These are phyloP conservation scores for Tetraselmis chui DNA, from an alignment of 139 green algal genomes.

Conservation along the genomic window DNA sequence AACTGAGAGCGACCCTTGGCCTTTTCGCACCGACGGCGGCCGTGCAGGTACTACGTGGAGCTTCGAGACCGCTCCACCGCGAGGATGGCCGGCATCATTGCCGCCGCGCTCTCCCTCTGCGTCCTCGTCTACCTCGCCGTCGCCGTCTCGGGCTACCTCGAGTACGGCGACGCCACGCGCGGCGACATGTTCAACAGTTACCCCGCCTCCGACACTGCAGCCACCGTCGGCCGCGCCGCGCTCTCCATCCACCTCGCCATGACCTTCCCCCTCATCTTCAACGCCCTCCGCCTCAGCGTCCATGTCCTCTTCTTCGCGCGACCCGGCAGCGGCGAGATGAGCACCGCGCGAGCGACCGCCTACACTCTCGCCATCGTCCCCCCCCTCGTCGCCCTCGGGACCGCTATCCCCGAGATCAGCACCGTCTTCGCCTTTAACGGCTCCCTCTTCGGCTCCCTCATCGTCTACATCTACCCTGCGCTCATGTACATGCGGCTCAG, in stretches of 20 bases:
- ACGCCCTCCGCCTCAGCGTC: not conserved
- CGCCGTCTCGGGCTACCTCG: not conserved
- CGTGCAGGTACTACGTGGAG: slow-evolving; percentile 11
- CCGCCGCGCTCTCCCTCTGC: not conserved
- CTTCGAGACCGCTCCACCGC: not conserved
- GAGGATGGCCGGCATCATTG: not conserved
- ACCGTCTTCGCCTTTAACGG: slow-evolving; percentile 2
- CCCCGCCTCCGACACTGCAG: not conserved
- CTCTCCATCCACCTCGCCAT: not conserved
- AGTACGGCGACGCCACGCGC: not conserved
- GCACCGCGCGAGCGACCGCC: too few species aligned
- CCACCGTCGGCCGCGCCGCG: not conserved
- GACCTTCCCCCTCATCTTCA: not conserved
- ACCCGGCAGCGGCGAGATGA: not conserved
- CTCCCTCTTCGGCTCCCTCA: not conserved
- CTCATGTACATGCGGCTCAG: not conserved
- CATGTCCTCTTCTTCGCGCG: not conserved
- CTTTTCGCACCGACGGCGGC: too few species aligned
- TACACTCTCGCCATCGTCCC: not conserved
- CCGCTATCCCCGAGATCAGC: not conserved
- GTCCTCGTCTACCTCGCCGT: not conserved
- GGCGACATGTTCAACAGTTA: slow-evolving; percentile 1
- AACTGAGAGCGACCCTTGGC: too few species aligned
- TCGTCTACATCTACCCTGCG: slow-evolving; percentile 5
- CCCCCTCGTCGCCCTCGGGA: not conserved